phyloP scores from a whole-genome alignment of 768 basidiomycete genomes.

The Hemileccinum impolitum region DNA sequence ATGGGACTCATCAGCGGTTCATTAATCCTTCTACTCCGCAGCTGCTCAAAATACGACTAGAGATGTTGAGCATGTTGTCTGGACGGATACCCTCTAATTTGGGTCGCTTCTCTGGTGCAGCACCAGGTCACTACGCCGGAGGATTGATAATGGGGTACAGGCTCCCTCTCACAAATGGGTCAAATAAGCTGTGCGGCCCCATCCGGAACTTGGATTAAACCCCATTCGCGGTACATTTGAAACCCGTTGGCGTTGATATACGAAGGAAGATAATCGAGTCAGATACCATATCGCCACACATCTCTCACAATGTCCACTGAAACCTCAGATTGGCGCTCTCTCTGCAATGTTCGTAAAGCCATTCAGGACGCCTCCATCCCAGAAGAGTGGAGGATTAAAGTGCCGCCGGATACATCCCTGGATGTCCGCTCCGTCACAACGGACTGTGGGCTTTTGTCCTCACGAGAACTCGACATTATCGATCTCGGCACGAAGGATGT shows the following conservation, averaged over 20 bases:
- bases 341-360: conserved; percentile 18
- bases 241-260: background rate
- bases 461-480: conserved; percentile 20
- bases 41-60: too few relatives aligned
- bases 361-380: conserved; percentile 24
- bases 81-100: too few relatives aligned
- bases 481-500: conserved; percentile 27
- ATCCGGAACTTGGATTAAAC: too few relatives aligned
- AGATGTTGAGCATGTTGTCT: too few relatives aligned
- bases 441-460: conserved; percentile 22
- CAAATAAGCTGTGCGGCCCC: too few relatives aligned
- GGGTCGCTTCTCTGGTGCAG: too few relatives aligned
- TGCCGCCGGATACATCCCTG: conserved; percentile 13
- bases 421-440: conserved; percentile 22
- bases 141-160: too few relatives aligned
- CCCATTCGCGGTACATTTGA: too few relatives aligned
- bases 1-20: too few relatives aligned
- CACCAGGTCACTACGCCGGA: too few relatives aligned
- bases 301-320: conserved; percentile 6
- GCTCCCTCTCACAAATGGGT: too few relatives aligned
- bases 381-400: conserved; percentile 18
- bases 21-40: too few relatives aligned
- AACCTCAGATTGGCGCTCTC: conserved; percentile 18
- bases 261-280: background rate
- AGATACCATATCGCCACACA: background rate